phyloP scores from a whole-genome alignment of 2,329 filamentous ascomycete species.

The Calonectria henricotiae region DNA sequence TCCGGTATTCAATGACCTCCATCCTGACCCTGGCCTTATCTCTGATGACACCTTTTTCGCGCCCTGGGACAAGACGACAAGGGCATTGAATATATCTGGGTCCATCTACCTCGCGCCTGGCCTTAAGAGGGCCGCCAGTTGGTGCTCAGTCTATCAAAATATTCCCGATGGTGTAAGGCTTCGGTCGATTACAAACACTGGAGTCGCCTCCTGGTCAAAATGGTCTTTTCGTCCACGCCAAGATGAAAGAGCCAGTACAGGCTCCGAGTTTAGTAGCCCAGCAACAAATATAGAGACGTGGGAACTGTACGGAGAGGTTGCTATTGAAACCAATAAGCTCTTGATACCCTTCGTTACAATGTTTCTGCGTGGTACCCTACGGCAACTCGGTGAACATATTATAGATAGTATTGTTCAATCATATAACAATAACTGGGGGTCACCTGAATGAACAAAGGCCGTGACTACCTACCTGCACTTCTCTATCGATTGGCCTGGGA shows the following conservation, averaged over 20 bases:
- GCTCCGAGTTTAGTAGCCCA: neutral
- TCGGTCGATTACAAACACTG: neutral
- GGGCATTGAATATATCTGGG: neutral
- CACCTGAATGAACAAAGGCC: neutral
- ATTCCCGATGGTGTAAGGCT: constrained; percentile 5
- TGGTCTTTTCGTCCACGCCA: constrained; percentile 20
- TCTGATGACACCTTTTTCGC: constrained; percentile 1
- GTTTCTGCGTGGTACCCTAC: neutral
- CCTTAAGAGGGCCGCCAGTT: neutral
- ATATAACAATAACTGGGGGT: neutral
- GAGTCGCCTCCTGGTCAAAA: constrained; percentile 4
- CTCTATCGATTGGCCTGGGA: too few species aligned
- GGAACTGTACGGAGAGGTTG: constrained; percentile 1
- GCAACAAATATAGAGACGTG: neutral
- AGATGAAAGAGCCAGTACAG: neutral
- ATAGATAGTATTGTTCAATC: neutral
- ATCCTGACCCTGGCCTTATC: constrained; percentile 17
- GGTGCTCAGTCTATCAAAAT: constrained; percentile 9
- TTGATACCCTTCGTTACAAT: constrained; percentile 9
- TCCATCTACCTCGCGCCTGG: constrained; percentile 14
- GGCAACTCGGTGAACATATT: constrained; percentile 4
- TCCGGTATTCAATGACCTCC: neutral
- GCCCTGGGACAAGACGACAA: constrained; percentile 4
- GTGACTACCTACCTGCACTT: too few species aligned
- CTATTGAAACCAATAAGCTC: constrained; percentile 7